These are phyloP conservation scores for Trametes cingulata DNA, from an alignment of 768 basidiomycete species.

Conservation along the genomic window DNA sequence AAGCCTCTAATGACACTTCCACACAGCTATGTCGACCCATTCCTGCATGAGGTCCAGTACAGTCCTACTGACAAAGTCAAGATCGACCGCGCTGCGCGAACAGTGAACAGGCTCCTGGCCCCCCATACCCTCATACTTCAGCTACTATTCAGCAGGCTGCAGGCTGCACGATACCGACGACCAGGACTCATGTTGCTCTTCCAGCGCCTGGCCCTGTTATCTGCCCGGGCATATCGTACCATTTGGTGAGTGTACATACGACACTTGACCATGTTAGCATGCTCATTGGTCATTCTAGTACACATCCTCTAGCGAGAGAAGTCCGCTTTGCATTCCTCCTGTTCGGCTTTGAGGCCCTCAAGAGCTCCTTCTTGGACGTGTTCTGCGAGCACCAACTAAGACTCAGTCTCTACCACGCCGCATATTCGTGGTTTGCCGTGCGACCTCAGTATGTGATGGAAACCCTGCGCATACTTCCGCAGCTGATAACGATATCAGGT, in stretches of 20 bases:
- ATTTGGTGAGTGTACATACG: constrained; percentile 65
- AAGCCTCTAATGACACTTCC: constrained; percentile 12
- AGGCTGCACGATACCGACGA: constrained; percentile 88
- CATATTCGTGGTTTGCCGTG: constrained; percentile 91
- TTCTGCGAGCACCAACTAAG: constrained; percentile 78
- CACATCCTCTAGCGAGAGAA: constrained; percentile 90
- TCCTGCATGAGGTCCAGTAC: constrained; percentile 82
- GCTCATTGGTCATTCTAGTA: constrained; percentile 47
- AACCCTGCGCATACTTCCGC: not conserved
- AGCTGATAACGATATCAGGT: constrained; percentile 47
- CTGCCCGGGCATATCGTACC: constrained; percentile 62
- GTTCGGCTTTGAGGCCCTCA: constrained; percentile 90
- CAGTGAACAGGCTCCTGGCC: constrained; percentile 73
- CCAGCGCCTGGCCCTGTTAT: constrained; percentile 82
- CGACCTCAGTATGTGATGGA: constrained; percentile 75
- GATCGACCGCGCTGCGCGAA: constrained; percentile 69
- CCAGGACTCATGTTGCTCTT: constrained; percentile 84
- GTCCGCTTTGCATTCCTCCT: constrained; percentile 86
- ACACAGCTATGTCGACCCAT: constrained; percentile 84
- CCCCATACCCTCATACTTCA: constrained; percentile 86
- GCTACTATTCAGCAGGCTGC: constrained; percentile 88
- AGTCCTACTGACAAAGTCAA: constrained; percentile 85
- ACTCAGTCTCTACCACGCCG: constrained; percentile 72
- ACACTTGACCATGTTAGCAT: not conserved
- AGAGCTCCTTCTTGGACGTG: constrained; percentile 83